phyloP scores from a whole-genome alignment of 2,329 filamentous ascomycete species.

The Aspergillus hortae region DNA sequence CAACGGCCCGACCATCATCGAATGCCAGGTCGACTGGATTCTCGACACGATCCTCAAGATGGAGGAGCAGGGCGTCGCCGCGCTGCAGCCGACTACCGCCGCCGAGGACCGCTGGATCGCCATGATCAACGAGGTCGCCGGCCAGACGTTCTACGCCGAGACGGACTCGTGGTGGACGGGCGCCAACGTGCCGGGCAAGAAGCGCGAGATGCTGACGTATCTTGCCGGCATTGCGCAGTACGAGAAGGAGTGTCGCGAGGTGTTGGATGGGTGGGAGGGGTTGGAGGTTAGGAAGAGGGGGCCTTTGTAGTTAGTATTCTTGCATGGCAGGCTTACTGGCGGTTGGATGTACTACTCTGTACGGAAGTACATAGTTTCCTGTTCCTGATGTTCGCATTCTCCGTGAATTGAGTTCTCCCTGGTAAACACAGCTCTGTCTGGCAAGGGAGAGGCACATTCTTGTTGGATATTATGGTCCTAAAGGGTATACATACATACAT shows the following conservation, averaged over 20 bases:
- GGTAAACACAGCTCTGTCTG: too few relatives aligned
- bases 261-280: background rate
- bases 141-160: background rate
- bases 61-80: conserved; percentile 8
- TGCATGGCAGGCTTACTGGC: too few relatives aligned
- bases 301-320: background rate
- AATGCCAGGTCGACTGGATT: conserved; percentile 43
- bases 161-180: conserved; percentile 50
- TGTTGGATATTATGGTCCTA: too few relatives aligned
- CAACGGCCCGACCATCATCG: conserved; percentile 44
- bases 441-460: too few relatives aligned
- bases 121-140: background rate
- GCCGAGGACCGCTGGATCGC: background rate
- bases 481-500: too few relatives aligned
- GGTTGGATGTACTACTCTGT: too few relatives aligned
- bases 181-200: conserved; percentile 52
- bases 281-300: background rate
- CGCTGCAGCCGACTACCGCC: background rate
- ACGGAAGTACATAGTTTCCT: too few relatives aligned
- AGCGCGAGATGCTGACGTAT: conserved; percentile 46
- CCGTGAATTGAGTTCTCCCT: too few relatives aligned
- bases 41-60: conserved; percentile 43
- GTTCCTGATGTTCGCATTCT: too few relatives aligned
- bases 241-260: background rate
- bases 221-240: conserved; percentile 13